A percentile compares a stretch with the other conserved stretches of the same genome.
Conservation (phyloP, 495 filamentous ascomycete genomes). For the Penicilliopsis zonata region DNA sequence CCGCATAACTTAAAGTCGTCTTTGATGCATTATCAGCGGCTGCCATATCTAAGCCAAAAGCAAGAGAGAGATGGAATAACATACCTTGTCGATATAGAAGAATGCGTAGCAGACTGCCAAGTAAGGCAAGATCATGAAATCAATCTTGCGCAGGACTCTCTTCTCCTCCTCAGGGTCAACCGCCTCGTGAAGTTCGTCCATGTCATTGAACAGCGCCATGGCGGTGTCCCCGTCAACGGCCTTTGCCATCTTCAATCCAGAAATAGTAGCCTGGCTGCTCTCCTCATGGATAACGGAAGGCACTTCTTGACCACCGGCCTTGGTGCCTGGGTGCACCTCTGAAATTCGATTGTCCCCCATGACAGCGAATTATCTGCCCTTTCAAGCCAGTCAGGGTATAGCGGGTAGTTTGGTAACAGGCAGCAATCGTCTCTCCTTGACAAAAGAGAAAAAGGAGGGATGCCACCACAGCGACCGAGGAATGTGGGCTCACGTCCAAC, state of each 20-base stretch:
- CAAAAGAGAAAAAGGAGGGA: no score
- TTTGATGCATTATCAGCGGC: constrained; percentile 14
- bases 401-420: no score
- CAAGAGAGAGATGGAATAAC: constrained; percentile 8
- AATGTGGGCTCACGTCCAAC: no score
- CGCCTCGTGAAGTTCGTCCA: constrained; percentile 30
- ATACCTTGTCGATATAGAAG: constrained; percentile 46
- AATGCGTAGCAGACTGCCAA: constrained; percentile 48
- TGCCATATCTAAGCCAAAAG: constrained; percentile 9
- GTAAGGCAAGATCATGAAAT: constrained; percentile 37
- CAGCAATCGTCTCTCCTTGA: no score
- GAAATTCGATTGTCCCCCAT: constrained; percentile 6
- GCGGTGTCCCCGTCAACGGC: constrained; percentile 30
- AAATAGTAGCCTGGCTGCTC: constrained; percentile 8
- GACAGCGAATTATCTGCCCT: constrained; percentile 1
- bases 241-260: constrained; percentile 17
- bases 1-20: constrained; percentile 45
- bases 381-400: no score
- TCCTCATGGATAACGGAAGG: constrained; percentile 17
- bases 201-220: constrained; percentile 30
- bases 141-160: constrained; percentile 42
- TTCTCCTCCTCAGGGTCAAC: constrained; percentile 36
- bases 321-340: constrained; percentile 10
- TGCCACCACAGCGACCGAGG: no score
- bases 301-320: constrained; percentile 11